phyloP scores from a whole-genome alignment of 1,284 basidiomycete genomes.

The Ceratobasidium sp. region DNA sequence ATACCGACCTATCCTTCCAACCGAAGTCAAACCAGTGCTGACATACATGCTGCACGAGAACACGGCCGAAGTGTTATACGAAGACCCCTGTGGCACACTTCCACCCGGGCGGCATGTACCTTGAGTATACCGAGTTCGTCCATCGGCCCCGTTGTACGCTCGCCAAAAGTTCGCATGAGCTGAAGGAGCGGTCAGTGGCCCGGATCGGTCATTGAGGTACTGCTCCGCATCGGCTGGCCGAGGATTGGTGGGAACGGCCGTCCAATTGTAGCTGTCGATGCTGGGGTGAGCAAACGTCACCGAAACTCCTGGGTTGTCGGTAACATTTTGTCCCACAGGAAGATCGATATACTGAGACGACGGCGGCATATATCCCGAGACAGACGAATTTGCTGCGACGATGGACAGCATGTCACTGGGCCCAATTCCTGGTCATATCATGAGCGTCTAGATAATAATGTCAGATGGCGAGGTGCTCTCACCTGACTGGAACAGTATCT shows the following conservation, averaged over 20 bases:
- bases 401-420: conserved; percentile 64
- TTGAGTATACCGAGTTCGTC: conserved; percentile 58
- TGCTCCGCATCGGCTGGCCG: conserved; percentile 62
- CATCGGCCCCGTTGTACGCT: conserved; percentile 57
- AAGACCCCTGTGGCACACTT: conserved; percentile 57
- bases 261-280: conserved; percentile 66
- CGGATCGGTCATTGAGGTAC: conserved; percentile 60
- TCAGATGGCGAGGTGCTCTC: too few species aligned
- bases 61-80: conserved; percentile 65
- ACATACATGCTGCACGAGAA: conserved; percentile 60
- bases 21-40: neutral
- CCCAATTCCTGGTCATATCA: conserved; percentile 69
- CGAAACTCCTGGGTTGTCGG: conserved; percentile 70
- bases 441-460: too few species aligned
- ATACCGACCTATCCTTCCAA: conserved; percentile 9
- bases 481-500: conserved; percentile 63
- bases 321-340: conserved; percentile 61
- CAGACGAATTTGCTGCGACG: conserved; percentile 57
- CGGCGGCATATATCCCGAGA: conserved; percentile 59
- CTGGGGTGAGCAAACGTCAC: conserved; percentile 68
- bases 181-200: conserved; percentile 64
- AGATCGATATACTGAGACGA: conserved; percentile 63
- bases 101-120: conserved; percentile 68
- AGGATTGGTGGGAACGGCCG: conserved; percentile 59
- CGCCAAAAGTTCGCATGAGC: conserved; percentile 70